Base-by-base conservation (phyloP, 176 grass and related monocot species). In the Phoenix roebelenii region DNA sequence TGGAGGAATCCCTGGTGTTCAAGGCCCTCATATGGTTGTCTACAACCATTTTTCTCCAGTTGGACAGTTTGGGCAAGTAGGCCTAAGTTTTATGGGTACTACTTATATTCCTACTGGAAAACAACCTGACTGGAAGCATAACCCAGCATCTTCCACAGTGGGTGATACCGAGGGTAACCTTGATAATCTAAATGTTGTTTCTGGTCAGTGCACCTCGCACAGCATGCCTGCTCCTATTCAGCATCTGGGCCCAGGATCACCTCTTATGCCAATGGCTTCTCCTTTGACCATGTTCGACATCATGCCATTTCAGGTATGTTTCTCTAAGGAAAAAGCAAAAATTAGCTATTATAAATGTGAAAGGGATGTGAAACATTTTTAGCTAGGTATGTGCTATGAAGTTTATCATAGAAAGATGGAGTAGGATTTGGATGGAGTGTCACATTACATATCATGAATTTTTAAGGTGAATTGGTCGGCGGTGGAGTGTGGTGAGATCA, bases 211-310 rank as follows among this genome's bases (percentile, higher is more conserved):
- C 55, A 71, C 62, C 56, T 69, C 81, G 19, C 71, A 79, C 59
- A 66, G 76, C 59, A 64, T 84, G 74, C 78, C 79, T 65, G 55
- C 85, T 72, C 78, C 76, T 66, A 77, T 92, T 12, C 87, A 75
- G 17, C 85, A 92, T 80, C 63, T 98, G 44, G 69, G 56, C 5
- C 79, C 93, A 63, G 68, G 78, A 62, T 90, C 93, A 54, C 75
- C 74, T 63, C 80, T 98, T 67, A 85, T 98, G 93, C 87, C 83
- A 72, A 85, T 90, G 60, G 79, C 87, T 0, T 73, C 82, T 35
- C 82, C 82, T 44, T 17, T 98, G 70, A 84, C 87, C 25, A 88
- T 98, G 93, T 98, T 98, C 15, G 93, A 98, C 59, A 98, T 98
- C 52, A 74, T 75, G 55, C 84, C 87, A 49, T 98, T 89, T 75